These are phyloP conservation scores for Xylaria palmicola DNA, from an alignment of 495 filamentous ascomycete genomes.

Conservation along the genomic window DNA sequence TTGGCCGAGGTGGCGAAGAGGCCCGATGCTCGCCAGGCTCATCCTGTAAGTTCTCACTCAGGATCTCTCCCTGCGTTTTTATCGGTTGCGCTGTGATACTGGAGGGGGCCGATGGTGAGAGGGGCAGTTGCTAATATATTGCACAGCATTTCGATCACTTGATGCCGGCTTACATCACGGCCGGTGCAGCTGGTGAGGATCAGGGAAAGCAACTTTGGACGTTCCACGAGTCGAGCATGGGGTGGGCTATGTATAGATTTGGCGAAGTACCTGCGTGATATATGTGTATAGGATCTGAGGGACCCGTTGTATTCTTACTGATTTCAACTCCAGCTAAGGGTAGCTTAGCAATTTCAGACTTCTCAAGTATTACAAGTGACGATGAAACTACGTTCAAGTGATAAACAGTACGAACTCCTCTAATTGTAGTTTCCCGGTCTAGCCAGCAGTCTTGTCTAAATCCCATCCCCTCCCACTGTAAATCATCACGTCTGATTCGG, in stretches of 20 bases:
- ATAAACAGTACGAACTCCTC: no score
- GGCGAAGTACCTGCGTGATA: constrained; percentile 49
- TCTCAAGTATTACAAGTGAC: no score
- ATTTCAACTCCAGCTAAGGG: not conserved
- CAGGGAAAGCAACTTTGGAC: constrained; percentile 63
- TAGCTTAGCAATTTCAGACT: no score
- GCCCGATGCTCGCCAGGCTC: constrained; percentile 69
- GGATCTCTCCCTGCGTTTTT: not conserved
- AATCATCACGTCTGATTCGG: no score
- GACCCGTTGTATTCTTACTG: not conserved
- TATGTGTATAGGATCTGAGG: not conserved
- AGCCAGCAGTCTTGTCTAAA: no score
- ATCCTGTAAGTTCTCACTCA: constrained; percentile 54
- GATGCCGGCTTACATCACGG: constrained; percentile 73
- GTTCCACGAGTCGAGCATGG: constrained; percentile 63
- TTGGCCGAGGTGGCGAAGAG: constrained; percentile 61
- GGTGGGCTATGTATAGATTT: constrained; percentile 76
- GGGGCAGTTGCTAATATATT: not conserved
- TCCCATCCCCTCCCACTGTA: not conserved
- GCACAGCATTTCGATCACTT: constrained; percentile 65
- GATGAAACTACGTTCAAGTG: no score
- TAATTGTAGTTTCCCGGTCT: no score
- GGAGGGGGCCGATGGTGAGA: not conserved
- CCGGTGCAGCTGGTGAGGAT: constrained; percentile 68
- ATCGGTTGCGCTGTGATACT: not conserved